Conservation (phyloP, 2,329 filamentous ascomycete species). For the Neodidymelliopsis sp. region DNA sequence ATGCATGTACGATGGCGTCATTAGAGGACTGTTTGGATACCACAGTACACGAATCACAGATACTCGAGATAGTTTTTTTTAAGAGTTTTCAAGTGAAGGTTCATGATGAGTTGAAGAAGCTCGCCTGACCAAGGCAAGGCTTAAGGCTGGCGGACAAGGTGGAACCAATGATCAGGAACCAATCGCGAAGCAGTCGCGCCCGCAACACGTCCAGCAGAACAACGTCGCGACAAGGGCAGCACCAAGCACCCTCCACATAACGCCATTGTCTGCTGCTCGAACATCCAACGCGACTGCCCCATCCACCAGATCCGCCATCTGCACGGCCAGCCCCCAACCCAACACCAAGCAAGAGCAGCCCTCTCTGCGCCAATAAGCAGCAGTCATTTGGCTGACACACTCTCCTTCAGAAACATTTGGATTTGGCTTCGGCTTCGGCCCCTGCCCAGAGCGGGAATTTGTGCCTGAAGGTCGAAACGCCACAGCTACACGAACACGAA, state of each 20-base stretch:
- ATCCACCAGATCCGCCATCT: background rate
- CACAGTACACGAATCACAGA: no score
- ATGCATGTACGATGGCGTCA: no score
- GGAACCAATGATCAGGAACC: slow-evolving; percentile 8
- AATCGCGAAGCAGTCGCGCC: slow-evolving; percentile 15
- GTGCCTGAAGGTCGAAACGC: background rate
- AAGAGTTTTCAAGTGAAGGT: background rate
- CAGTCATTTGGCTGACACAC: background rate
- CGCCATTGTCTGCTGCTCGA: background rate
- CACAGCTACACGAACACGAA: slow-evolving; percentile 38
- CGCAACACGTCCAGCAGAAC: slow-evolving; percentile 14
- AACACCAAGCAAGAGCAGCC: background rate
- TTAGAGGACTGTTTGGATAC: no score
- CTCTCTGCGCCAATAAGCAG: background rate
- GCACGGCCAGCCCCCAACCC: background rate
- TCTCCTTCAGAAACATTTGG: background rate
- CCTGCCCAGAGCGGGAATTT: background rate
- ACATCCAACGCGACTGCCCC: background rate
- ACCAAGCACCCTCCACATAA: background rate
- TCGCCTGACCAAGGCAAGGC: slow-evolving; percentile 3
- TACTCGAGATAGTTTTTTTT: no score
- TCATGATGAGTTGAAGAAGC: background rate
- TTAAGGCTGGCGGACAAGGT: slow-evolving; percentile 1
- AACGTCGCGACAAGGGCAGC: slow-evolving; percentile 2
- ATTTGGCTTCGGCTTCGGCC: background rate